These are phyloP conservation scores for Acidomyces sp. DNA, from an alignment of 495 filamentous ascomycete species.

Conservation along the genomic window DNA sequence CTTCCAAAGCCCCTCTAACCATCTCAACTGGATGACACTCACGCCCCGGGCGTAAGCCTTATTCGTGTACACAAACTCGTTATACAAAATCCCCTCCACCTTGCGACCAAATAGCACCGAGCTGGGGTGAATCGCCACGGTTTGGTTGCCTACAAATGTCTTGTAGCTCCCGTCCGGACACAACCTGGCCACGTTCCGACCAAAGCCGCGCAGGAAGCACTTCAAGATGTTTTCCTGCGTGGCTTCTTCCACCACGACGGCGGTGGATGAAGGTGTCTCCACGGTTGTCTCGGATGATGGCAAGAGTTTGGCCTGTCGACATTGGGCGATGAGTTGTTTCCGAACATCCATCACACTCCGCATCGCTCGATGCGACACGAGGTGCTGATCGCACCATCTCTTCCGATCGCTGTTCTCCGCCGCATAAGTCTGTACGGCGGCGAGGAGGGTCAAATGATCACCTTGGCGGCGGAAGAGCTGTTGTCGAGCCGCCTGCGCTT, in stretches of 20 bases:
- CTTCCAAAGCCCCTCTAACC: slow-evolving; percentile 69
- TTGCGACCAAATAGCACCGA: slow-evolving; percentile 78
- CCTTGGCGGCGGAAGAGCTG: slow-evolving; percentile 72
- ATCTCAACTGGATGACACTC: slow-evolving; percentile 72
- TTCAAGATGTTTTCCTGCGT: slow-evolving; percentile 49
- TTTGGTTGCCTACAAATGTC: slow-evolving; percentile 71
- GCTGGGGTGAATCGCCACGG: slow-evolving; percentile 77
- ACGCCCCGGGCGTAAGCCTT: slow-evolving; percentile 84
- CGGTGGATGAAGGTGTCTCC: slow-evolving; percentile 16
- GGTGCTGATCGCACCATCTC: slow-evolving; percentile 63
- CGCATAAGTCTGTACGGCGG: slow-evolving; percentile 68
- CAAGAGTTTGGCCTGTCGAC: slow-evolving; percentile 37
- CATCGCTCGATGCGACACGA: slow-evolving; percentile 76
- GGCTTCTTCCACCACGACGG: slow-evolving; percentile 29
- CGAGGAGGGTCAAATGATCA: slow-evolving; percentile 77
- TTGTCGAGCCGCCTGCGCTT: slow-evolving; percentile 55
- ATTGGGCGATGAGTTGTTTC: slow-evolving; percentile 68
- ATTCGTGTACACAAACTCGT: slow-evolving; percentile 90
- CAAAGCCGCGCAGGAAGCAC: slow-evolving; percentile 71
- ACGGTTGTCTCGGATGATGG: no score
- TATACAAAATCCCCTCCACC: slow-evolving; percentile 87
- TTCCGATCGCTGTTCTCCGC: slow-evolving; percentile 60
- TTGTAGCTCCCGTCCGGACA: slow-evolving; percentile 75
- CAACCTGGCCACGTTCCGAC: slow-evolving; percentile 67
- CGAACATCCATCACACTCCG: slow-evolving; percentile 67